A percentile compares a stretch with the other conserved stretches of the same genome.
These are phyloP conservation scores for Cryphonectria parasitica DNA, from an alignment of 2,329 filamentous ascomycete genomes.

Conservation along the genomic window DNA sequence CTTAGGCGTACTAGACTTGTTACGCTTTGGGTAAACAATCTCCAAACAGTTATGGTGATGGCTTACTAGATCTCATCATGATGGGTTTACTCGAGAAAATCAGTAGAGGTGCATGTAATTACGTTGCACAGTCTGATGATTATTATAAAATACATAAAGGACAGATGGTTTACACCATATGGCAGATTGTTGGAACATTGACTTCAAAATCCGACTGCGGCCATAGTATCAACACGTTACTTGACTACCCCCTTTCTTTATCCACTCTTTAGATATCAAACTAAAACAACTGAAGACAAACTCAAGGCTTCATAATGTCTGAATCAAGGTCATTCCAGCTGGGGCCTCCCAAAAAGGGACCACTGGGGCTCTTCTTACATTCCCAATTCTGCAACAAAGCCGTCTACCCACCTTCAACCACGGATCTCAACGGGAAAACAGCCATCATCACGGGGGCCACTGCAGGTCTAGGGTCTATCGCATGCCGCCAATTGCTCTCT, in stretches of 20 bases:
- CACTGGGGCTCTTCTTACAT: neutral
- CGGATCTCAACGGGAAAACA: neutral
- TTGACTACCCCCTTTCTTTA: neutral
- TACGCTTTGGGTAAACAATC: neutral
- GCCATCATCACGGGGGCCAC: neutral
- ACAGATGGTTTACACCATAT: neutral
- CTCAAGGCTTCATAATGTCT: neutral
- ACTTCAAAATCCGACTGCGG: no score
- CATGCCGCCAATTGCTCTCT: conserved; percentile 13
- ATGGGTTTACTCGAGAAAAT: neutral
- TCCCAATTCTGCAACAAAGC: conserved; percentile 1
- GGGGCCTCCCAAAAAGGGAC: neutral
- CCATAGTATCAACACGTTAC: neutral
- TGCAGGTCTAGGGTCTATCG: neutral
- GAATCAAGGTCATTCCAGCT: neutral
- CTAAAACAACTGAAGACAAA: no score
- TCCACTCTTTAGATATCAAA: neutral
- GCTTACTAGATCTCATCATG: neutral
- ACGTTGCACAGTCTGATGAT: neutral
- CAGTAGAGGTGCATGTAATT: neutral
- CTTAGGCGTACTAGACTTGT: neutral
- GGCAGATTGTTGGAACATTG: neutral
- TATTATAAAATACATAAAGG: neutral
- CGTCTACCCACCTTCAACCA: neutral
- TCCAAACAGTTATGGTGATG: neutral